Conservation (phyloP, 2,329 filamentous ascomycete species). For the Aspergillus calidoustus region DNA sequence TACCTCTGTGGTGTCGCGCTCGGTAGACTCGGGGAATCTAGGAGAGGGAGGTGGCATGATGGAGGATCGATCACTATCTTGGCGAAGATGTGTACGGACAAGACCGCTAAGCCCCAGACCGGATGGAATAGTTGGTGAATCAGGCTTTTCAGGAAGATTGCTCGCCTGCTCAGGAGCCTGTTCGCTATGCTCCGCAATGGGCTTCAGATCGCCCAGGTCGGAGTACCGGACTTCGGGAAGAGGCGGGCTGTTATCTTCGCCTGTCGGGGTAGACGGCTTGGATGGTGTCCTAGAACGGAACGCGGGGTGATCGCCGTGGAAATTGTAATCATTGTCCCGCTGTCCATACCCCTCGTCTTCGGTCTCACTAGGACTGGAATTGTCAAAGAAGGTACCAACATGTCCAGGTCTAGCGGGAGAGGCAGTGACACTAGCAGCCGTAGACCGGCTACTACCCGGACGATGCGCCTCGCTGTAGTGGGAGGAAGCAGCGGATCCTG, state of each 20-base stretch:
- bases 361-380: slow-evolving; percentile 44
- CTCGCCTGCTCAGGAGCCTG: slow-evolving; percentile 10
- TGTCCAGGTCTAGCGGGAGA: slow-evolving; percentile 33
- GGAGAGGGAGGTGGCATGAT: slow-evolving; percentile 64
- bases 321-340: slow-evolving; percentile 30
- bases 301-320: slow-evolving; percentile 43
- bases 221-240: slow-evolving; percentile 44
- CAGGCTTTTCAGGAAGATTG: slow-evolving; percentile 44
- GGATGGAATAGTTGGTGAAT: slow-evolving; percentile 77
- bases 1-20: slow-evolving; percentile 21
- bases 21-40: slow-evolving; percentile 38
- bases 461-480: slow-evolving; percentile 40
- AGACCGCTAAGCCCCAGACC: slow-evolving; percentile 73
- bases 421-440: slow-evolving; percentile 32
- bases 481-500: slow-evolving; percentile 42
- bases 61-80: slow-evolving; percentile 80
- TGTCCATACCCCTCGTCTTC: slow-evolving; percentile 41
- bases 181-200: slow-evolving; percentile 42
- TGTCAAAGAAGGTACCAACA: slow-evolving; percentile 40
- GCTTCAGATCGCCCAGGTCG: slow-evolving; percentile 46
- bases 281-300: slow-evolving; percentile 41
- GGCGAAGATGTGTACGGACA: slow-evolving; percentile 82
- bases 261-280: slow-evolving; percentile 33
- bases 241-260: slow-evolving; percentile 33
- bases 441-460: slow-evolving; percentile 31